Percentiles rank a stretch among this genome's conserved stretches.
Evolutionary conservation across 2,329 filamentous ascomycete genomes (phyloP).

Genomic region (Alternaria gaisen): DNA sequence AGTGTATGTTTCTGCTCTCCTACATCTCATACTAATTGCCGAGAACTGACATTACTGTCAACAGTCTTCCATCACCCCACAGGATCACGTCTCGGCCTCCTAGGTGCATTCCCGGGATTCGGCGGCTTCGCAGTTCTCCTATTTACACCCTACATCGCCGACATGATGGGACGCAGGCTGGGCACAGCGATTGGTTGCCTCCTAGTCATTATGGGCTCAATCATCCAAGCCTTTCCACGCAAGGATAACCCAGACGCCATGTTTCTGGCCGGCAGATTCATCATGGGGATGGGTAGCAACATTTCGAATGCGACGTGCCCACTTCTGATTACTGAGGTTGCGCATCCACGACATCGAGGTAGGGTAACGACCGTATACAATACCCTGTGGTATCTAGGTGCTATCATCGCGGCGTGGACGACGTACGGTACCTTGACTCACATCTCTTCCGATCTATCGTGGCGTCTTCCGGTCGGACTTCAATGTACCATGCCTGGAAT

Average conservation of each 20-base stretch:
- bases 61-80: conserved; percentile 19
- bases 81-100: conserved; percentile 23
- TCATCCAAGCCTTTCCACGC: conserved; percentile 56
- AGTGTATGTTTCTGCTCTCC: neutral
- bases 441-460: neutral
- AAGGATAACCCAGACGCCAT: neutral
- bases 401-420: conserved; percentile 31
- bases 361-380: conserved; percentile 65
- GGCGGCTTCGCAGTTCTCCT: neutral
- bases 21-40: neutral
- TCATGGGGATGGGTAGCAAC: conserved; percentile 27
- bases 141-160: neutral
- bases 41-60: neutral
- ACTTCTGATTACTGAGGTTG: conserved; percentile 64
- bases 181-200: conserved; percentile 22
- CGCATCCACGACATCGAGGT: conserved; percentile 67
- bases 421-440: conserved; percentile 24
- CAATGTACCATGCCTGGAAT: conserved; percentile 30
- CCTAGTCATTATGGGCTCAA: conserved; percentile 60
- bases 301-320: conserved; percentile 60
- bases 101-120: conserved; percentile 15
- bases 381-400: conserved; percentile 45
- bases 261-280: neutral
- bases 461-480: conserved; percentile 58
- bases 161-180: conserved; percentile 9